Evolutionary conservation across 352 stramenopile species (phyloP).

Genomic region (Phytophthora megakarya): DNA sequence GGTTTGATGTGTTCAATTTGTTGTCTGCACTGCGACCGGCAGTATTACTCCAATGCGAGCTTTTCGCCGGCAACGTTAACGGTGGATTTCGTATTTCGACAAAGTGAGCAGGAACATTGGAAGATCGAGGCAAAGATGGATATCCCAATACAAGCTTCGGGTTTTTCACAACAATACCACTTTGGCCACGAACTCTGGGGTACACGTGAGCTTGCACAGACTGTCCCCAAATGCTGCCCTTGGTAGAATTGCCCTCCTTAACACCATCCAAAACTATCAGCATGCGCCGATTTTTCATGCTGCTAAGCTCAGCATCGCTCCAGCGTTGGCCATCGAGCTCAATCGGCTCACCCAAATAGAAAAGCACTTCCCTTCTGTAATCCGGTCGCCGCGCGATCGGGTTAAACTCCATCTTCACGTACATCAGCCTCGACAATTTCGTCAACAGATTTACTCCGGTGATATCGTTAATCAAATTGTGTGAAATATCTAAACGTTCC

Average conservation of each 20-base stretch:
- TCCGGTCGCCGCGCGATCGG: slow-evolving; percentile 71
- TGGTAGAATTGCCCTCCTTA: not conserved
- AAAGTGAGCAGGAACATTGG: slow-evolving; percentile 37
- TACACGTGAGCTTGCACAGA: slow-evolving; percentile 24
- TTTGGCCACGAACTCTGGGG: slow-evolving; percentile 28
- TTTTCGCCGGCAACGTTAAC: slow-evolving; percentile 39
- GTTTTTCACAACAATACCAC: slow-evolving; percentile 27
- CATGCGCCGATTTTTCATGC: slow-evolving; percentile 71
- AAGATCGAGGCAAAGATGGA: slow-evolving; percentile 32
- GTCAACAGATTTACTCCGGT: slow-evolving; percentile 59
- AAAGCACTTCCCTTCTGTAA: slow-evolving; percentile 81
- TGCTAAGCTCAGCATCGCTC: slow-evolving; percentile 64
- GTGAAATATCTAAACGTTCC: slow-evolving; percentile 69
- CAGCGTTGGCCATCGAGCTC: slow-evolving; percentile 70
- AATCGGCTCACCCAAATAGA: slow-evolving; percentile 71
- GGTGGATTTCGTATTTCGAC: slow-evolving; percentile 53
- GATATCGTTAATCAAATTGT: slow-evolving; percentile 67
- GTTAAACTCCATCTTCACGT: slow-evolving; percentile 75
- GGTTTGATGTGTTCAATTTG: not conserved
- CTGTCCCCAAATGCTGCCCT: slow-evolving; percentile 31
- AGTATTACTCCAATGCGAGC: slow-evolving; percentile 4
- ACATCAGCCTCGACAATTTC: slow-evolving; percentile 42
- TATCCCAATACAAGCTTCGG: slow-evolving; percentile 53
- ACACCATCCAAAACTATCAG: slow-evolving; percentile 31
- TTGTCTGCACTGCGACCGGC: slow-evolving; percentile 1